phyloP scores from a whole-genome alignment of 2,329 filamentous ascomycete species.

The Claviceps pazoutovae region DNA sequence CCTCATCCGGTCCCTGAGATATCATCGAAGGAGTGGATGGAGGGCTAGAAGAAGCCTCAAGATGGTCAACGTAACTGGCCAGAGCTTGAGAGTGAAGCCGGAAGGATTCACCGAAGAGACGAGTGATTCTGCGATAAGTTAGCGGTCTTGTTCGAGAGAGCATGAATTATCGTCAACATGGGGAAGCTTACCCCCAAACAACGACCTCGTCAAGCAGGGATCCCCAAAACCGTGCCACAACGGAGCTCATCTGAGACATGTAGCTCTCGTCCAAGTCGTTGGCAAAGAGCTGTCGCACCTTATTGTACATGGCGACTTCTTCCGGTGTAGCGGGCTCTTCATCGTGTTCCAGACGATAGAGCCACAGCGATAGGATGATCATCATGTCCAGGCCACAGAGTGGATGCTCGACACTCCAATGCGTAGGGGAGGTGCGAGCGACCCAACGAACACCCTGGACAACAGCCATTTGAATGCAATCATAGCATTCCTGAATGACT shows the following conservation, averaged over 20 bases:
- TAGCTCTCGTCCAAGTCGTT: constrained; percentile 77
- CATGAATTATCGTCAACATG: neutral
- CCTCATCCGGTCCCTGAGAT: constrained; percentile 56
- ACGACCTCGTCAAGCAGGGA: constrained; percentile 98
- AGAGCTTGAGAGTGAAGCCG: constrained; percentile 92
- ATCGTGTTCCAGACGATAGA: constrained; percentile 98
- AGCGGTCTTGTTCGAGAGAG: constrained; percentile 6
- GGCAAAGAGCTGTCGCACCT: constrained; percentile 77
- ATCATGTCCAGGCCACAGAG: constrained; percentile 94
- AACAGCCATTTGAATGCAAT: constrained; percentile 92
- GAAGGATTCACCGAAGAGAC: constrained; percentile 96
- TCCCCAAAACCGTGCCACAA: constrained; percentile 88
- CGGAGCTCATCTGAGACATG: constrained; percentile 79
- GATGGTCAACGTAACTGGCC: constrained; percentile 82
- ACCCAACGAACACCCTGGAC: constrained; percentile 94
- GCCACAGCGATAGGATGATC: constrained; percentile 94
- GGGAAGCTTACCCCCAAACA: constrained; percentile 82
- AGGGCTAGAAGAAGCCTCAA: constrained; percentile 51
- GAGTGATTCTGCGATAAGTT: constrained; percentile 53
- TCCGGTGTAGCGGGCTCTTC: constrained; percentile 79
- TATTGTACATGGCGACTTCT: constrained; percentile 81
- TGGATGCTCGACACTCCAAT: constrained; percentile 98
- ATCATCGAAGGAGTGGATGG: constrained; percentile 57
- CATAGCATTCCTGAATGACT: constrained; percentile 94
- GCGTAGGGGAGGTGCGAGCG: constrained; percentile 90